phyloP scores from a whole-genome alignment of 1,139 yeast species.

The Sugiyamaella grinbergsii region DNA sequence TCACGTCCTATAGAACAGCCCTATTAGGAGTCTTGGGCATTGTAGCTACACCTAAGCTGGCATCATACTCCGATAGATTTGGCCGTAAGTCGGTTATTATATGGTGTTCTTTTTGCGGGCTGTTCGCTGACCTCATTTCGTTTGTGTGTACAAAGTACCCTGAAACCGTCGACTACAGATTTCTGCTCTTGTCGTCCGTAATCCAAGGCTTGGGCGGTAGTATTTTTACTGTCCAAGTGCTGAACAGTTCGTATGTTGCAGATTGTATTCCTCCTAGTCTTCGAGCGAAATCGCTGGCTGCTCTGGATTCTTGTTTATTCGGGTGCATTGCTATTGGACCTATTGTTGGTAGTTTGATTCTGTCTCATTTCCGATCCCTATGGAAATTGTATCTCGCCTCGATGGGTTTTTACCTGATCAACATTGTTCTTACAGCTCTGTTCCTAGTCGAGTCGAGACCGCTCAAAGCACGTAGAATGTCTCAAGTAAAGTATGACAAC shows the following conservation, averaged over 20 bases:
- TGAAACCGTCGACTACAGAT: slow-evolving; percentile 41
- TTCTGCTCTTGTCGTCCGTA: slow-evolving; percentile 46
- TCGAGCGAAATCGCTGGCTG: slow-evolving; percentile 59
- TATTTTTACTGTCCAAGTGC: slow-evolving; percentile 50
- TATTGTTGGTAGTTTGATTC: slow-evolving; percentile 51
- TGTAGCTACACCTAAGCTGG: slow-evolving; percentile 45
- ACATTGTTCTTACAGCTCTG: slow-evolving; percentile 44
- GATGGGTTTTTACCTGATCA: slow-evolving; percentile 31
- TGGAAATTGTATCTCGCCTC: slow-evolving; percentile 37
- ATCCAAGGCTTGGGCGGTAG: slow-evolving; percentile 61
- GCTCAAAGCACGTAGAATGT: slow-evolving; percentile 29
- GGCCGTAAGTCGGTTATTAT: slow-evolving; percentile 59
- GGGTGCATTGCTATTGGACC: slow-evolving; percentile 71
- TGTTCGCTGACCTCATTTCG: slow-evolving; percentile 38
- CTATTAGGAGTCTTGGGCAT: slow-evolving; percentile 32
- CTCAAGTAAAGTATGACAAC: slow-evolving; percentile 26
- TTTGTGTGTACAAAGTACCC: slow-evolving; percentile 35
- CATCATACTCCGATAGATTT: slow-evolving; percentile 62
- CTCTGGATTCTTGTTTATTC: slow-evolving; percentile 58
- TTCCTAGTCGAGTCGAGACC: slow-evolving; percentile 61
- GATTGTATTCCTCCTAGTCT: slow-evolving; percentile 62
- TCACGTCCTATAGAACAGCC: slow-evolving; percentile 33
- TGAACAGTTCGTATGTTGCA: slow-evolving; percentile 61
- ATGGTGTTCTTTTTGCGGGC: slow-evolving; percentile 39
- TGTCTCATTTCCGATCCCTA: slow-evolving; percentile 36